Percentiles rank a stretch among this genome's conserved stretches.
phyloP scores from a whole-genome alignment of 345 rosid species.

The Eucalyptus viminalis region DNA sequence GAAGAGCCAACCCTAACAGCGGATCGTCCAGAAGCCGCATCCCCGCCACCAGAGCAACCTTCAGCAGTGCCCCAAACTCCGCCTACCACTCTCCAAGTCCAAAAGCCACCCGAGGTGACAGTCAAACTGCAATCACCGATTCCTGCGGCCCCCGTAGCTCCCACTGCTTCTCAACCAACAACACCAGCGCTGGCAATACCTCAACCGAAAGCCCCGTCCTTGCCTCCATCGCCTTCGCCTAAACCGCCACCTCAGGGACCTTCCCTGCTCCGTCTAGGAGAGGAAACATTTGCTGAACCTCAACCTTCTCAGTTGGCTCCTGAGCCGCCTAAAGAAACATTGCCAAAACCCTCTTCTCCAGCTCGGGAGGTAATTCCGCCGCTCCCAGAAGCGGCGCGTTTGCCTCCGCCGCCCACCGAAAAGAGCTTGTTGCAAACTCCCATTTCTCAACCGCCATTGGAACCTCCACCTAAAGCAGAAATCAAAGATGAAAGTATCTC shows the following conservation, averaged over 20 bases:
- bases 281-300: not conserved
- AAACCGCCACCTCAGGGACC: slow-evolving; percentile 14
- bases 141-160: slow-evolving; percentile 11
- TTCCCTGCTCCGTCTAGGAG: not conserved
- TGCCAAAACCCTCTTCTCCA: not conserved
- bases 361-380: not conserved
- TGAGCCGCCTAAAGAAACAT: not conserved
- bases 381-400: not conserved
- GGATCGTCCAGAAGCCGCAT: not conserved
- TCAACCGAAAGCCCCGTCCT: not conserved
- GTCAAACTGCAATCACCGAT: slow-evolving; percentile 11
- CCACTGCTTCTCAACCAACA: slow-evolving; percentile 1
- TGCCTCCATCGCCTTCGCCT: slow-evolving; percentile 1
- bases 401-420: not conserved
- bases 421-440: not conserved
- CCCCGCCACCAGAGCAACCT: not conserved
- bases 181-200: slow-evolving; percentile 6
- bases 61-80: not conserved
- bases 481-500: not conserved
- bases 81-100: not conserved
- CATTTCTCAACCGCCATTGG: not conserved
- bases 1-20: not conserved
- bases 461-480: slow-evolving; percentile 1
- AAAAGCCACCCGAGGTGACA: not conserved
- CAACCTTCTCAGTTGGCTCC: not conserved